Percentiles rank a stretch among this genome's conserved stretches.
phyloP scores from a whole-genome alignment of 2,329 filamentous ascomycete genomes.

The Biscogniauxia marginata region DNA sequence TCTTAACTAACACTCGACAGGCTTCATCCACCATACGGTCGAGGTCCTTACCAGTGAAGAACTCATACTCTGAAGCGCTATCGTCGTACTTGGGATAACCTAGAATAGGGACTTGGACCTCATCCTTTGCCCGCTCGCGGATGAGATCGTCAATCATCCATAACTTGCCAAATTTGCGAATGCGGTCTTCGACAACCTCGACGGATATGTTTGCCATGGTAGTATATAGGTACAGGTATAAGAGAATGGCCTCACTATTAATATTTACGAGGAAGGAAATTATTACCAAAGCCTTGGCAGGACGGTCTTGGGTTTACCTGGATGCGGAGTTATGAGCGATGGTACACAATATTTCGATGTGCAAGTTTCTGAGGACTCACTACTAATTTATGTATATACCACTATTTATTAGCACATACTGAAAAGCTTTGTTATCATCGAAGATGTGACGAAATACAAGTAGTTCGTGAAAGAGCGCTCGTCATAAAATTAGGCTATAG shows the following conservation, averaged over 20 bases:
- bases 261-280: not conserved
- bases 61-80: conserved; percentile 35
- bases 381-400: not conserved
- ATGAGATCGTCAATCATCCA: conserved; percentile 42
- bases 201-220: conserved; percentile 30
- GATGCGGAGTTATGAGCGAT: not conserved
- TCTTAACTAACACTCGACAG: conserved; percentile 31
- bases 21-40: conserved; percentile 40
- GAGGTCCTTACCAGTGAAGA: conserved; percentile 40
- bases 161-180: conserved; percentile 37
- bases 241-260: not conserved
- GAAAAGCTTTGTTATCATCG: not conserved
- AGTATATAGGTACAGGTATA: not conserved
- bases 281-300: not conserved
- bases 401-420: not conserved
- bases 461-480: not conserved
- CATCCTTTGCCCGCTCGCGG: conserved; percentile 37
- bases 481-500: not conserved
- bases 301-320: not conserved
- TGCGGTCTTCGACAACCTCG: conserved; percentile 26
- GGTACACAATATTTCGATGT: too few species aligned
- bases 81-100: conserved; percentile 38
- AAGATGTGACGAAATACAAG: not conserved
- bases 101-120: conserved; percentile 39
- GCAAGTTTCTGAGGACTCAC: not conserved